Percentiles rank a stretch among this genome's conserved stretches.
Conservation (phyloP, 2,329 filamentous ascomycete species). For the Biscogniauxia sp. region DNA sequence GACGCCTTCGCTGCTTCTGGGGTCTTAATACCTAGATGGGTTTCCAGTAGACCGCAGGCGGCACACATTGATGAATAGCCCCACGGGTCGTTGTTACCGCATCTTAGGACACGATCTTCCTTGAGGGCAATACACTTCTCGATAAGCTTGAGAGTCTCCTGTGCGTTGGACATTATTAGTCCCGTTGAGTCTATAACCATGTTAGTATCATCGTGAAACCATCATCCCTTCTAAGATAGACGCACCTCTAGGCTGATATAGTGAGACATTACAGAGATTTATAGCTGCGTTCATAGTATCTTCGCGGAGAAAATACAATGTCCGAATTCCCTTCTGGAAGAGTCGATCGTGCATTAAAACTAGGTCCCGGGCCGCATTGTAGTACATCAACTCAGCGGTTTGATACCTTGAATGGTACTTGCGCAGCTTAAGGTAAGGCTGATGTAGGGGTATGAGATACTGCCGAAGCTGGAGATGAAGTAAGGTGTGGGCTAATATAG, state of each 20-base stretch:
- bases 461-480: conserved; percentile 60
- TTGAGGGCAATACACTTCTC: conserved; percentile 61
- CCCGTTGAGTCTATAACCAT: conserved; percentile 48
- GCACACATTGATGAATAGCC: conserved; percentile 63
- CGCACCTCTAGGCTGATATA: conserved; percentile 53
- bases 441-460: conserved; percentile 61
- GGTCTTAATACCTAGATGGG: conserved; percentile 57
- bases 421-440: conserved; percentile 58
- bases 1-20: conserved; percentile 56
- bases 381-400: conserved; percentile 62
- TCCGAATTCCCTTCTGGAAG: conserved; percentile 56
- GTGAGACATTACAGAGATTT: conserved; percentile 59
- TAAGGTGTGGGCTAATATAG: conserved; percentile 57
- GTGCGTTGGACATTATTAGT: conserved; percentile 61
- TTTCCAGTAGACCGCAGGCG: conserved; percentile 56
- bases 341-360: conserved; percentile 61
- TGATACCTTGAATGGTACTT: conserved; percentile 61
- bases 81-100: conserved; percentile 64
- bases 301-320: conserved; percentile 59
- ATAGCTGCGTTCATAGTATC: conserved; percentile 59
- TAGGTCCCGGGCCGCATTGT: conserved; percentile 60
- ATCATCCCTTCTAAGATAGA: not conserved
- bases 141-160: conserved; percentile 59
- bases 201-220: conserved; percentile 11
- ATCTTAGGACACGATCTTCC: conserved; percentile 59